Percentiles rank a stretch among this genome's conserved stretches.
Conservation (phyloP, 371 early-diverging fungal genomes). For the Funneliformis caledonium region DNA sequence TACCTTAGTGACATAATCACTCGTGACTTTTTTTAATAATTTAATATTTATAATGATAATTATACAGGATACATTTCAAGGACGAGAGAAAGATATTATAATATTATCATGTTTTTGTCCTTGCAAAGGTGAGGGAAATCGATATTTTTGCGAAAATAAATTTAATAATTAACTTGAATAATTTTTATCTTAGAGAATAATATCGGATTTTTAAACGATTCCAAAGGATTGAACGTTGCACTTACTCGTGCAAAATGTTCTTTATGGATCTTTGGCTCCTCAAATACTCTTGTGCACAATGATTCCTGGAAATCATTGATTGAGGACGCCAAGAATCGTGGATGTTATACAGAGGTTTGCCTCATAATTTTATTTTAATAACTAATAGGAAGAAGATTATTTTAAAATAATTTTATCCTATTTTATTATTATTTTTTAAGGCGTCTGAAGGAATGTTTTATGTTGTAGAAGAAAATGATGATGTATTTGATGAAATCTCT, state of each 20-base stretch:
- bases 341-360: neutral
- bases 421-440: neutral
- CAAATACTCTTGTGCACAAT: conserved; percentile 61
- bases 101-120: conserved; percentile 96
- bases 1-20: neutral
- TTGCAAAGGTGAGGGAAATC: conserved; percentile 40
- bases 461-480: neutral
- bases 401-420: neutral
- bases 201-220: conserved; percentile 93
- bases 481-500: neutral
- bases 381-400: neutral
- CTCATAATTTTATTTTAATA: neutral
- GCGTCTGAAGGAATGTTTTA: neutral
- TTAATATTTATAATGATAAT: neutral
- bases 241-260: conserved; percentile 92
- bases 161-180: neutral
- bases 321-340: conserved; percentile 50
- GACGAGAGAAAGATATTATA: conserved; percentile 97
- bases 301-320: conserved; percentile 76
- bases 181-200: conserved; percentile 48
- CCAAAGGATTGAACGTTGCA: conserved; percentile 92
- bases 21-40: neutral
- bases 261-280: conserved; percentile 88
- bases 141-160: neutral
- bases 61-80: conserved; percentile 93